phyloP scores from a whole-genome alignment of 2,329 filamentous ascomycete genomes.

The Didymella exigua region DNA sequence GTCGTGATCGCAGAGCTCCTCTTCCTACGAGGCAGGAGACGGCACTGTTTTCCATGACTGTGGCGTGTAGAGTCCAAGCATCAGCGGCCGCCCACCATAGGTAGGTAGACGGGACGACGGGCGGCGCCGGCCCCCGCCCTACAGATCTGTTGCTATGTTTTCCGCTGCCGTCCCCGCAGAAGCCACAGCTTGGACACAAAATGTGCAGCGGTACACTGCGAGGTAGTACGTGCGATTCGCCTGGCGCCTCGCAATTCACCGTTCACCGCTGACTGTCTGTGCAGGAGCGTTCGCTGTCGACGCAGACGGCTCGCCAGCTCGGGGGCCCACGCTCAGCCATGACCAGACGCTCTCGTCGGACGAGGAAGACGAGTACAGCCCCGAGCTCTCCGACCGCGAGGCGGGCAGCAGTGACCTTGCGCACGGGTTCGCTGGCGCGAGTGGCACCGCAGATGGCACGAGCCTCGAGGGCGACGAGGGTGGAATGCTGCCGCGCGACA shows the following conservation, averaged over 20 bases:
- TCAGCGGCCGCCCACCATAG: slow-evolving; percentile 14
- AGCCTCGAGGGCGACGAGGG: slow-evolving; percentile 34
- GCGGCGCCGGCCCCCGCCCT: slow-evolving; percentile 20
- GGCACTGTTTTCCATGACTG: background rate
- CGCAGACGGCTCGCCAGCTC: slow-evolving; percentile 45
- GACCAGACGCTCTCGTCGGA: slow-evolving; percentile 46
- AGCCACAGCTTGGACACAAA: slow-evolving; percentile 19
- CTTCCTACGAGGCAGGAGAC: background rate
- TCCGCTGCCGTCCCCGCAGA: slow-evolving; percentile 17
- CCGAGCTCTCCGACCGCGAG: slow-evolving; percentile 39
- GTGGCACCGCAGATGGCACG: slow-evolving; percentile 28
- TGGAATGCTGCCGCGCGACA: slow-evolving; percentile 55
- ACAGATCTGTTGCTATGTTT: slow-evolving; percentile 15
- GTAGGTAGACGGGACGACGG: slow-evolving; percentile 20
- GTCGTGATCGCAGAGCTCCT: slow-evolving; percentile 1
- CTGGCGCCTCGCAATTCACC: background rate
- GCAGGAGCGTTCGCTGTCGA: slow-evolving; percentile 39
- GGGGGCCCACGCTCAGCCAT: slow-evolving; percentile 37
- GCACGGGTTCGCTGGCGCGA: slow-evolving; percentile 27
- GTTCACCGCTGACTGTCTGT: background rate
- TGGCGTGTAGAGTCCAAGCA: background rate
- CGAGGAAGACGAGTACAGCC: slow-evolving; percentile 44
- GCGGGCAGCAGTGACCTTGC: slow-evolving; percentile 18
- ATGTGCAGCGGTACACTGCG: slow-evolving; percentile 35
- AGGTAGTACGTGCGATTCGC: slow-evolving; percentile 25